phyloP scores from a whole-genome alignment of 75 land plant species.

The Picea glauca region DNA sequence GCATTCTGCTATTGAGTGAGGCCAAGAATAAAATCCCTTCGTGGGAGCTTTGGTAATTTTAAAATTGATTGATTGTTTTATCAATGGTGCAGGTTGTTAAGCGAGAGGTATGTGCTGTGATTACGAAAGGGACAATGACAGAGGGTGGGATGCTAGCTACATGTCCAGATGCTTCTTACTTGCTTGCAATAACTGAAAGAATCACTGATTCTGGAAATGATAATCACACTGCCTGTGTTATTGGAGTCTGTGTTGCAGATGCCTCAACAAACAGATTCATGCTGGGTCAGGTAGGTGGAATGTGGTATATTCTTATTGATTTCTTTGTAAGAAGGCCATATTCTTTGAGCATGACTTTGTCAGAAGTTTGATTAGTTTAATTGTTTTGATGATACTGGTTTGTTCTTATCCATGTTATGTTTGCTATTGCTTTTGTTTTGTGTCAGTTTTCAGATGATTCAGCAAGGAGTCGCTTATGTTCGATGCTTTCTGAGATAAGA shows the following conservation, averaged over 20 bases:
- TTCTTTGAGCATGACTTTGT: neutral
- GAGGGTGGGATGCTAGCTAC: slow-evolving; percentile 68
- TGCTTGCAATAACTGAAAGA: slow-evolving; percentile 75
- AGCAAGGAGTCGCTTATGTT: slow-evolving; percentile 60
- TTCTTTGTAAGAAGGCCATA: neutral
- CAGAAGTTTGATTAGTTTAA: neutral
- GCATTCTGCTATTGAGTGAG: too few relatives aligned
- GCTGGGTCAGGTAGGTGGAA: slow-evolving; percentile 68
- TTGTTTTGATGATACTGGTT: neutral
- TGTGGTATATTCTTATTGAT: neutral
- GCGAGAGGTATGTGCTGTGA: slow-evolving; percentile 94
- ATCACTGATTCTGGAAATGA: slow-evolving; percentile 4
- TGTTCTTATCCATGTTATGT: neutral
- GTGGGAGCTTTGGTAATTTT: neutral
- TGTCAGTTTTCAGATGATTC: slow-evolving; percentile 75
- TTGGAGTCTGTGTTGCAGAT: slow-evolving; percentile 89
- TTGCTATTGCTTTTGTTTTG: slow-evolving; percentile 6
- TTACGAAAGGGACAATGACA: slow-evolving; percentile 86
- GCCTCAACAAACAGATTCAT: slow-evolving; percentile 78
- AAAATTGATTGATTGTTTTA: neutral
- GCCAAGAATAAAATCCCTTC: too few relatives aligned
- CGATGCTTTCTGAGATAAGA: slow-evolving; percentile 74
- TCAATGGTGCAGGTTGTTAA: slow-evolving; percentile 72
- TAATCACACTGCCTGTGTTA: slow-evolving; percentile 9
- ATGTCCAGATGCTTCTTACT: slow-evolving; percentile 64